A percentile compares a stretch with the other conserved stretches of the same genome.
phyloP scores from a whole-genome alignment of 495 filamentous ascomycete species.

The Lentithecium fluviatile region DNA sequence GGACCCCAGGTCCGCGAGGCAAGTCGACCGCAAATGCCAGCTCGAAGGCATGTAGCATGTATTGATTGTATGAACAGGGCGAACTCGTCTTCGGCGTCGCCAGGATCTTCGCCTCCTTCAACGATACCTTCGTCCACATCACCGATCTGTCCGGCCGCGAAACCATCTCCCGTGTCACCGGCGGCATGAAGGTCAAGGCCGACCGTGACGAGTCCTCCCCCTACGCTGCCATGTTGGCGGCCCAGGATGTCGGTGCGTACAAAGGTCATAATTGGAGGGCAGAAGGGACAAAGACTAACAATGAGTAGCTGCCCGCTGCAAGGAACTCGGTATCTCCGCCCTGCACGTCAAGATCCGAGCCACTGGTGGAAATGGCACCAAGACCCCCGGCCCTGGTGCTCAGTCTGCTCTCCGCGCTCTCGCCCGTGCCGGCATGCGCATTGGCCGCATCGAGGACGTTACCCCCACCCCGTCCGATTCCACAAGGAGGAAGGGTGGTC shows the following conservation, averaged over 20 bases:
- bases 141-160: conserved; percentile 98
- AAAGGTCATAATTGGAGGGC: neutral
- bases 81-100: conserved; percentile 99
- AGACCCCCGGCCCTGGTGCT: conserved; percentile 97
- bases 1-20: conserved; percentile 92
- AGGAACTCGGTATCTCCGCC: conserved; percentile 98
- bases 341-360: conserved; percentile 99
- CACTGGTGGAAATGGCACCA: conserved; percentile 99
- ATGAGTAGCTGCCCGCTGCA: conserved; percentile 91
- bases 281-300: conserved; percentile 71
- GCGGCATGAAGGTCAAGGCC: conserved; percentile 99
- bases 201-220: conserved; percentile 99
- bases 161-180: conserved; percentile 98
- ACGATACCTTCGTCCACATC: conserved; percentile 98
- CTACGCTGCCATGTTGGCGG: conserved; percentile 99
- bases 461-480: conserved; percentile 98
- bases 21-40: conserved; percentile 43
- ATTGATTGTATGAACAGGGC: conserved; percentile 51
- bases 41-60: neutral
- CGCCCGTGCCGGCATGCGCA: conserved; percentile 98
- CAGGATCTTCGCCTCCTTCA: conserved; percentile 99
- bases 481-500: conserved; percentile 99
- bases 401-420: conserved; percentile 98
- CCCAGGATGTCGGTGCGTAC: conserved; percentile 79
- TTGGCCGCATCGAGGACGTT: conserved; percentile 98